A percentile compares a stretch with the other conserved stretches of the same genome.
Conservation (phyloP, 2,329 filamentous ascomycete species). For the Aspergillus sp. region DNA sequence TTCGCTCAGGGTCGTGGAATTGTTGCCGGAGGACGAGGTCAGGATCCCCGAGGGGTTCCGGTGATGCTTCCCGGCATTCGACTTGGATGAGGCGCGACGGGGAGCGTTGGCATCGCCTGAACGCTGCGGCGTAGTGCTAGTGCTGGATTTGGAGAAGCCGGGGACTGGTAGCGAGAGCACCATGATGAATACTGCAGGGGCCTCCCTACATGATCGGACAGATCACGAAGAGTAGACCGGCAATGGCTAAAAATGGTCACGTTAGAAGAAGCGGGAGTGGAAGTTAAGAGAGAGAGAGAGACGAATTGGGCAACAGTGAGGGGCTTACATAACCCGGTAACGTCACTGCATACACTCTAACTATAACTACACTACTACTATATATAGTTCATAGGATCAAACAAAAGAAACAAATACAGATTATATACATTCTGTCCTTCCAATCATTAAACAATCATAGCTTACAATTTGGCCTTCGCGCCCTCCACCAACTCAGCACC, state of each 20-base stretch:
- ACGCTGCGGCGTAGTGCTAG: conserved; percentile 20
- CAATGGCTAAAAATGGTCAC: too few species aligned
- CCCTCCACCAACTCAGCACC: conserved; percentile 61
- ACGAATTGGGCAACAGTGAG: too few species aligned
- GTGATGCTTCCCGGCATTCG: conserved; percentile 7
- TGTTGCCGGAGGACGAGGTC: conserved; percentile 11
- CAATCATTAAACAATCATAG: conserved; percentile 5
- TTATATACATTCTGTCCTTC: conserved; percentile 11
- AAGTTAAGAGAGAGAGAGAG: neutral
- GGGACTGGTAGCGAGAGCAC: conserved; percentile 30
- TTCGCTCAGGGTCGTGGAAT: conserved; percentile 32
- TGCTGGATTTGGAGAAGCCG: conserved; percentile 24
- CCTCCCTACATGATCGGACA: conserved; percentile 24
- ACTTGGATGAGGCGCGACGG: conserved; percentile 10
- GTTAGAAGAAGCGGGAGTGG: neutral
- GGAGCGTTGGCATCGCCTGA: conserved; percentile 10
- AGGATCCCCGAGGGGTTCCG: conserved; percentile 5
- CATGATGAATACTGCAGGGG: conserved; percentile 22
- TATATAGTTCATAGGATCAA: too few species aligned
- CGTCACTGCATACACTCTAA: too few species aligned
- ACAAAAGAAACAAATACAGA: neutral
- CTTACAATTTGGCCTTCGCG: conserved; percentile 43
- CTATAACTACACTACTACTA: too few species aligned
- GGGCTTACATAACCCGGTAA: too few species aligned
- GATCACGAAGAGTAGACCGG: too few species aligned